Evolutionary conservation across 176 grass and related monocot genomes (phyloP), one percentile per base, ranked within the genome.

Genomic region (Zea luxurians): DNA sequence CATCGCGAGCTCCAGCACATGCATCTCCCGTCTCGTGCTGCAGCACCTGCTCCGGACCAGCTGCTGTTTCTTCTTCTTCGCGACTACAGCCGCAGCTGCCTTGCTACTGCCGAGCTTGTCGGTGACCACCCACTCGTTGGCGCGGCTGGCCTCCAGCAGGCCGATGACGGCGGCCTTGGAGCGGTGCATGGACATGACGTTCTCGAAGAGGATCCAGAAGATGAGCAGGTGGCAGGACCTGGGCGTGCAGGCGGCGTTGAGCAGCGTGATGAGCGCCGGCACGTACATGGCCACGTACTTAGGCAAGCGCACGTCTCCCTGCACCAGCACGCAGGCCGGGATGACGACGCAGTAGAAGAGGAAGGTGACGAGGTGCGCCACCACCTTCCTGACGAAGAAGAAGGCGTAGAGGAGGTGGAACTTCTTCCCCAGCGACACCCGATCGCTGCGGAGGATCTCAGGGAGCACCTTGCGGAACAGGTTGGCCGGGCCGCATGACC

Each of bases 191-290:
- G 94, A 93, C 94, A 97, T 91, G 36, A 97, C 91, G 68, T 97
- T 93, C 91, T 97, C 94, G 54, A 97, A 97, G 18, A 90, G 84
- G 71, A 91, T 97, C 94, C 94, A 97, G 72, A 93, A 97, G 64
- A 97, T 78, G 54, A 97, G 84, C 11, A 93, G 78, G 72, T 97
- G 94, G 5, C 84, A 79, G 0, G 94, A 97, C 76, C 94, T 83
- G 18, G 91, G 91, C 40, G 91, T 97, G 86, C 88, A 89, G 12
- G 71, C 82, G 17, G 86, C 91, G 74, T 93, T 97, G 72, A 97
- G 91, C 65, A 97, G 58, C 44, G 86, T 97, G 87, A 91, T 93
- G 81, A 78, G 47, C 10, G 94, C 85, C 15, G 91, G 84, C 15
- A 89, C 86, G 50, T 97, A 93, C 78, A 97, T 80, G 15, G 88